Evolutionary conservation across 371 early-diverging fungal genomes (phyloP), one percentile per base, ranked within the genome.

Genomic region (Enterocytospora artemiae): DNA sequence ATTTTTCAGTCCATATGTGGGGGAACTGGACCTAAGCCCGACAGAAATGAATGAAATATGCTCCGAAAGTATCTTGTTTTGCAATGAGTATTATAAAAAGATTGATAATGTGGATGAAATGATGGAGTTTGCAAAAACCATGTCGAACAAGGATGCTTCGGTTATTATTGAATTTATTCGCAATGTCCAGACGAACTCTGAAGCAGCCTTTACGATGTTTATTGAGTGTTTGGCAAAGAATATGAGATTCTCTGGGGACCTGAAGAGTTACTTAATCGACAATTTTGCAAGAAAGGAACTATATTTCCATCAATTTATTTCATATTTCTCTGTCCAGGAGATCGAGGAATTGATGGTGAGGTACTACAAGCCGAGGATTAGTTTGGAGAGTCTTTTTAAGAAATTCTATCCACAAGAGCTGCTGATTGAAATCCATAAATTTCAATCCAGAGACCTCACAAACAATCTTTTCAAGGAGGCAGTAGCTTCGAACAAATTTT

Each of bases 381-480:
- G 41, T 3, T 7, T 62, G 14, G 51, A 62, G 28, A 14, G 16
- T 5, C 59, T 62, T 34, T 41, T 62, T 3, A 52, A 36, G 18
- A 48, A 25, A 27, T 28, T 18, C 37, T 5, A 63, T 24, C 49
- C 59, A 16, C 59, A 48, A 27, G 63, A 62, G 2, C 49, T 62
- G 3, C 16, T 62, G n/a, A 57, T 55, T 39, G 63, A 27, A 16
- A 4, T 62, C n/a, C 63, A 62, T 31, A 51, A 55, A 27, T 27
- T 63, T 31, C 4, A 7, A 33, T 9, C 4, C 7, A 4, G 2
- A 2, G 18, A 18, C 3, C 5, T 32, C n/a, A 22, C n/a, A n/a
- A 20, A 16, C n/a, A 52, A 39, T n/a, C 4, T 62, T 16, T 12
- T 52, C 9, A 12, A 9, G 30, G 58, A 62, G 7, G 30, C 57